Base-by-base conservation (phyloP, 306 rosid genomes). In the Delonix regia region DNA sequence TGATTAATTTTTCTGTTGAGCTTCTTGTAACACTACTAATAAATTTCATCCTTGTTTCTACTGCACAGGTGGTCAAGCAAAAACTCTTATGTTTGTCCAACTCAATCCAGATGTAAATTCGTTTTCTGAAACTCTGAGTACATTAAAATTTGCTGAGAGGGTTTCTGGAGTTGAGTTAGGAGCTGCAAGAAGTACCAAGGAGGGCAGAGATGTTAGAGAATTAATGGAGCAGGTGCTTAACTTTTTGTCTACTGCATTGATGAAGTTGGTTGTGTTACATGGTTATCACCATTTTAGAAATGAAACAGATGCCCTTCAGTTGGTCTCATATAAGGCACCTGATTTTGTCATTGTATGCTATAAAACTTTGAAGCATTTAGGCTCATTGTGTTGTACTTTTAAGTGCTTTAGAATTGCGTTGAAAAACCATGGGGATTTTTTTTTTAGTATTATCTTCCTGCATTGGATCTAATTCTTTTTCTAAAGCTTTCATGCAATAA, bases 121-220 rank as follows among this genome's bases (percentile, higher is more conserved):
- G 56, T 86, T 34, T 81, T 88, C 94, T 49, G 98, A 95, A 87
- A 82, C 89, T 72, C 5, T 86, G 9, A 93, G 99, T 78, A 93
- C 98, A 59, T 85, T 93, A 59, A 95, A 91, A 88, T 95, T 95
- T 86, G 97, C 99, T 24, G 98, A 95, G 81, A 93, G 98, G 88
- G 98, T 87, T 64, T 90, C 98, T 4, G 97, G 97, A 60, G 72
- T 95, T 82, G 99, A 95, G 83, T 80, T 95, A 30, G 99, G 99
- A 68, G 97, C 94, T 25, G 96, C 98, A n/a, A 74, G 87, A 74
- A 95, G 88, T 82, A 87, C 78, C 85, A 93, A 90, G 81, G 97
- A 93, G 30, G 85, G 94, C 56, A 88, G 81, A 71, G 97, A 95
- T 73, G 86, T 89, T 24, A 86, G 84, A 64, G 98, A 95, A 76